These are phyloP conservation scores for Chlorella vulgaris DNA, from an alignment of 139 green algal genomes.

Conservation along the genomic window DNA sequence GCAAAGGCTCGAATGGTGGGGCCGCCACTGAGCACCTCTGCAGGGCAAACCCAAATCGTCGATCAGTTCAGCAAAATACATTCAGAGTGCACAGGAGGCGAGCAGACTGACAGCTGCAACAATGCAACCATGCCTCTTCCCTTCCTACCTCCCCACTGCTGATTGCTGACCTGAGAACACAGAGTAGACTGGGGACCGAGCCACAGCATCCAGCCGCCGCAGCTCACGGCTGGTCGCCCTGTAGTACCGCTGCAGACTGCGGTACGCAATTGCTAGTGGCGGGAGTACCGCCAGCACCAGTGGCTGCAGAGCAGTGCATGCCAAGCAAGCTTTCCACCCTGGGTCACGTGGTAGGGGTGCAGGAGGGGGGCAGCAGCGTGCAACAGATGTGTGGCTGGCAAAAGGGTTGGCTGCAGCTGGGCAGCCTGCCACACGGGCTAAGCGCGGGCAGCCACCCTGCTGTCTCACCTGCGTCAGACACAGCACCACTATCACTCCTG, in stretches of 20 bases:
- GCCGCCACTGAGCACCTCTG: conserved; percentile 51
- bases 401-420: no score
- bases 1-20: conserved; percentile 61
- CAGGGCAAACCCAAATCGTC: neutral
- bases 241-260: conserved; percentile 70
- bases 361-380: no score
- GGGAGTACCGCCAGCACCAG: conserved; percentile 63
- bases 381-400: no score
- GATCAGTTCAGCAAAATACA: no score
- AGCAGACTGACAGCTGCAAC: no score
- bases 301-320: conserved; percentile 39
- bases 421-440: no score
- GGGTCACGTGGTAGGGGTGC: no score
- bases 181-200: conserved; percentile 74
- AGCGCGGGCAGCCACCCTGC: no score
- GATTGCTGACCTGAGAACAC: conserved; percentile 54
- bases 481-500: conserved; percentile 74
- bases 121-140: neutral
- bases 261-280: conserved; percentile 58
- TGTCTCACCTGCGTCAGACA: conserved; percentile 35
- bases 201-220: conserved; percentile 68
- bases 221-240: conserved; percentile 68
- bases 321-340: neutral
- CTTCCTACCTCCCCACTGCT: neutral
- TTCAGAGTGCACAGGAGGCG: no score